Evolutionary conservation across 805 yeast species (phyloP), one percentile per base, ranked within the genome.

Genomic region (Candida methanosorbosa): DNA sequence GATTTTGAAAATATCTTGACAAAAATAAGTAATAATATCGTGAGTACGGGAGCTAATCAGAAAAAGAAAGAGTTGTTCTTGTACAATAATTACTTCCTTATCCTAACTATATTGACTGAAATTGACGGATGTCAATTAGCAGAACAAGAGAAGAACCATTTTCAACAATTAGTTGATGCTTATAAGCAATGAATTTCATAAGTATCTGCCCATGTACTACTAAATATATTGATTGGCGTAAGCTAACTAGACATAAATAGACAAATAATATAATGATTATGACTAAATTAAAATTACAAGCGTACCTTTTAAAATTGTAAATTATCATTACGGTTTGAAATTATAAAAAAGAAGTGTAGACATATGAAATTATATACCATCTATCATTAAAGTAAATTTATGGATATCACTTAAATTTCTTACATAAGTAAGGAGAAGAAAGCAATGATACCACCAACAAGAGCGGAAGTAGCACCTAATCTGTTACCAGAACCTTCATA

Each of bases 1-100:
- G 95, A 84, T 42, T 88, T 77, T 52, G 97, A 92, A 51, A 75
- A 75, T 17, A 68, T 77, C 1, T 58, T 88, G 52, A 83, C 92
- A 2, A 85, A 80, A 47, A 56, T 86, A 35, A 73, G 85, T 44
- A 64, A 60, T 14, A 59, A 65, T 32, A 38, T 57, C n/a, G 38
- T 34, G 29, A 48, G 55, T 34, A n/a, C n/a, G n/a, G n/a, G n/a
- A n/a, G 60, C 54, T 35, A 48, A 60, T 34, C 66, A 61, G 35
- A 52, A 68, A 4, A 76, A 70, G 35, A 68, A 72, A 40, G 96
- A 86, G 50, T 57, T 71, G 30, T 85, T 87, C 49, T 62, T 88
- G 35, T 81, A 76, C 52, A 81, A 80, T 41, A 83, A 83, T 50
- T 82, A 78, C 52, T 72, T 71, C 40, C 59, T 81, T 37, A 67